A percentile compares a stretch with the other conserved stretches of the same genome.
phyloP scores from a whole-genome alignment of 495 filamentous ascomycete species.

The Saxophila tyrrhenica region DNA sequence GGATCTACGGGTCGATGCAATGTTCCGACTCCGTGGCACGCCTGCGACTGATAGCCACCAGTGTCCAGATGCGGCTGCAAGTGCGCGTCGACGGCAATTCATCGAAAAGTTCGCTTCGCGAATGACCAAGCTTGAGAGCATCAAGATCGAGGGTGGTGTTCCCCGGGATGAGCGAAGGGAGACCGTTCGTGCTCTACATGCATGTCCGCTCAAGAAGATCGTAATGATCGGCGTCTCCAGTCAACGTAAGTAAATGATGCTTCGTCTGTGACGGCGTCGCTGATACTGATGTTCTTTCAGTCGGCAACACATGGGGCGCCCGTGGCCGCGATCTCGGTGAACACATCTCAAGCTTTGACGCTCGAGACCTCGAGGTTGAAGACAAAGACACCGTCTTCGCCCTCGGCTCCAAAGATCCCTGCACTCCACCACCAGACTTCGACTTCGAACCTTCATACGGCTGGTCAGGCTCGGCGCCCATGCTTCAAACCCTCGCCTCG shows the following conservation, averaged over 20 bases:
- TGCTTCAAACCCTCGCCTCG: constrained; percentile 25
- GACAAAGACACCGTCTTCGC: constrained; percentile 16
- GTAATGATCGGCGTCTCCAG: constrained; percentile 24
- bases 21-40: constrained; percentile 18
- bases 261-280: neutral
- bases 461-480: constrained; percentile 21
- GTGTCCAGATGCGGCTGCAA: neutral
- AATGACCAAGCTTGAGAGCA: constrained; percentile 23
- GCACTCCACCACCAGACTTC: constrained; percentile 3
- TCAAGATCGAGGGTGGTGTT: constrained; percentile 31
- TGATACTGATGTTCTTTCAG: neutral
- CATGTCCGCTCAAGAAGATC: constrained; percentile 24
- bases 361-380: constrained; percentile 20
- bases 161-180: constrained; percentile 29
- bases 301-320: constrained; percentile 29
- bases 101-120: constrained; percentile 25
- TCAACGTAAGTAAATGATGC: neutral
- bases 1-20: constrained; percentile 25
- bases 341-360: constrained; percentile 5
- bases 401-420: neutral
- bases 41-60: constrained; percentile 16
- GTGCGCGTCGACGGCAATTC: constrained; percentile 22
- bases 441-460: constrained; percentile 22
- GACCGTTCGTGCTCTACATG: constrained; percentile 25
- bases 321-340: constrained; percentile 16